These are phyloP conservation scores for Fusarium pininemorale DNA, from an alignment of 2,329 filamentous ascomycete genomes.

Conservation along the genomic window DNA sequence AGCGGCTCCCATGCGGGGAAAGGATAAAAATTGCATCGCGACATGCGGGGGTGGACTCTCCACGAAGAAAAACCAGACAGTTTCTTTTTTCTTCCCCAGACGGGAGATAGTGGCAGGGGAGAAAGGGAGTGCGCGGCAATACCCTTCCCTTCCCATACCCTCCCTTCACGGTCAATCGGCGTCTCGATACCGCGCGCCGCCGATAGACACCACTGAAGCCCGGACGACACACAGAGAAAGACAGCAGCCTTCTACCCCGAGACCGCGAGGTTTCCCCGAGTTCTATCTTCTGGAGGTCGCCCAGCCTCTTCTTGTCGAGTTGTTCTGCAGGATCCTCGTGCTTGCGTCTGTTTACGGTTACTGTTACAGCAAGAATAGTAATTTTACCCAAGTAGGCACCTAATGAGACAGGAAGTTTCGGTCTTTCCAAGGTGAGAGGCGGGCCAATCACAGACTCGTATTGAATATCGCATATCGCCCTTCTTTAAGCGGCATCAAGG, in stretches of 20 bases:
- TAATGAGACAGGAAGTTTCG: conserved; percentile 30
- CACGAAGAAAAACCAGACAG: not conserved
- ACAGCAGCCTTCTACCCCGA: conserved; percentile 10
- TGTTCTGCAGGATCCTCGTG: not conserved
- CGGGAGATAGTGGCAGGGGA: conserved; percentile 2
- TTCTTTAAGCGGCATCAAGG: conserved; percentile 2
- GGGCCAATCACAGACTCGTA: conserved; percentile 21
- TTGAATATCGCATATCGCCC: conserved; percentile 7
- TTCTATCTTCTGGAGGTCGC: not conserved
- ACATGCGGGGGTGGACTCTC: conserved; percentile 38
- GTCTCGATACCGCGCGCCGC: conserved; percentile 27
- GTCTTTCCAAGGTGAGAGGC: conserved; percentile 21
- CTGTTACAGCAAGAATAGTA: conserved; percentile 11
- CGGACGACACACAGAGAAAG: not conserved
- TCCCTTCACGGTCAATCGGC: conserved; percentile 26
- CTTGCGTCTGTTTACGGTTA: conserved; percentile 4
- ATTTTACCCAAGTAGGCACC: conserved; percentile 14
- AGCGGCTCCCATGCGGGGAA: conserved; percentile 40
- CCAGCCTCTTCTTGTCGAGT: not conserved
- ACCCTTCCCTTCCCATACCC: not conserved
- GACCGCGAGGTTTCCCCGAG: conserved; percentile 34
- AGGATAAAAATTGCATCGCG: conserved; percentile 21
- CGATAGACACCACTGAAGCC: conserved; percentile 10
- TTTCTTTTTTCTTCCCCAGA: conserved; percentile 24
- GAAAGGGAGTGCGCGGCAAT: not conserved